Conservation (phyloP, 306 rosid genomes). For the Glycine tomentella region DNA sequence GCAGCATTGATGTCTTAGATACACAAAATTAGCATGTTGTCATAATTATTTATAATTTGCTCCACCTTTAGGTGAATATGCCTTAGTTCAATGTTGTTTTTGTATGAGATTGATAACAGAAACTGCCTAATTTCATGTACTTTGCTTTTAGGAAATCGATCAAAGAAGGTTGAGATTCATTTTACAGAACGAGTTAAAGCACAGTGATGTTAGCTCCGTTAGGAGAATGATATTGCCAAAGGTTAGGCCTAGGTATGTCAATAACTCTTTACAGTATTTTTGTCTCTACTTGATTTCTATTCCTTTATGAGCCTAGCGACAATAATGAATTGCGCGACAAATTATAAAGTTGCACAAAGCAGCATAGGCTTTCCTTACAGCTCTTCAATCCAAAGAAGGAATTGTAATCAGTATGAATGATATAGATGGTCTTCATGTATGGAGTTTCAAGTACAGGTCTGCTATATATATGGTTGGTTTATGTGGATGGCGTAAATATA, state of each 20-base stretch:
- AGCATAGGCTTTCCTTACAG: no score
- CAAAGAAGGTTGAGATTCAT: slow-evolving; percentile 70
- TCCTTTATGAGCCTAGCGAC: no score
- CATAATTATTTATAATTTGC: slow-evolving; percentile 19
- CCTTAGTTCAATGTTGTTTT: slow-evolving; percentile 22
- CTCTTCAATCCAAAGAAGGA: slow-evolving; percentile 89
- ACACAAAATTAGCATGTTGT: slow-evolving; percentile 23
- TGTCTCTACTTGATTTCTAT: not conserved
- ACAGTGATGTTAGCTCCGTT: slow-evolving; percentile 93
- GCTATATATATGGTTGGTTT: slow-evolving; percentile 1
- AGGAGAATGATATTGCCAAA: slow-evolving; percentile 94
- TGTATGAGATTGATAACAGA: not conserved
- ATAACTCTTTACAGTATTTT: not conserved
- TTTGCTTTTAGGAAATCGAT: slow-evolving; percentile 64
- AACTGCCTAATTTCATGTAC: not conserved
- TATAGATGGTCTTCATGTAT: slow-evolving; percentile 83
- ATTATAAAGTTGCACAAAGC: slow-evolving; percentile 68
- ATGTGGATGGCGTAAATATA: not conserved
- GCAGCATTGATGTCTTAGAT: slow-evolving; percentile 3
- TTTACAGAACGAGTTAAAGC: slow-evolving; percentile 88
- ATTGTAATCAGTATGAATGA: slow-evolving; percentile 80
- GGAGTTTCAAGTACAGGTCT: slow-evolving; percentile 97
- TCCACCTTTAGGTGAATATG: slow-evolving; percentile 22
- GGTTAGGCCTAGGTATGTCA: slow-evolving; percentile 56
- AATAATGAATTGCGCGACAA: no score